Evolutionary conservation across 371 early-diverging fungal genomes (phyloP), one percentile per base, ranked within the genome.

Genomic region (Apophysomyces elegans): DNA sequence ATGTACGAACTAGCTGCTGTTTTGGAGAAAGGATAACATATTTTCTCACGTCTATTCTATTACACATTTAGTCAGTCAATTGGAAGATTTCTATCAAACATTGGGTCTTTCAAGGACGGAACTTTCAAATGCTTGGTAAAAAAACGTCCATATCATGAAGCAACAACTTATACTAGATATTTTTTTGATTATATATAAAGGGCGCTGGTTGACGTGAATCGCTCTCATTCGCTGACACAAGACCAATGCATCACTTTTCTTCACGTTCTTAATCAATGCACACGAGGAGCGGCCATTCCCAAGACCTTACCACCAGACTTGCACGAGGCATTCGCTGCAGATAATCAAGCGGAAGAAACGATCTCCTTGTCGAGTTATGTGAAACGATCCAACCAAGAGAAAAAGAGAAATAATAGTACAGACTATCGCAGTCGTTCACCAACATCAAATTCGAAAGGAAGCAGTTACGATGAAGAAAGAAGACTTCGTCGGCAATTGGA

Each of bases 181-280:
- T 35, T 50, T 44, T 37, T 8, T 32, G 21, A 13, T 12, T 16
- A 7, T 5, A 13, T 0, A 14, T 13, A 2, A 12, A 80, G 81
- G 81, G 62, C 74, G 14, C 62, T 81, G 26, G 78, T 81, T 21
- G 79, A 83, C 60, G 84, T 83, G 7, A 81, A 83, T 56, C 71
- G 69, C 18, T 68, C 76, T 13, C 80, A 79, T 63, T 73, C 72
- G 46, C 73, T 83, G 26, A 78, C 78, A n/a, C 75, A 78, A 68
- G 84, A 83, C 43, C 80, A 79, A 62, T 77, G 79, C 43, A 68
- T 83, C 58, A 76, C 72, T 35, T 83, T 78, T 60, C 76, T 81
- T 56, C 84, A 83, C 59, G 73, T 83, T 36, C 69, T 83, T 44
- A 79, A 81, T 66, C 78, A 81, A 36, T 78, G 80, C 37, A 56